phyloP scores from a whole-genome alignment of 2,329 filamentous ascomycete species.

The Colletotrichum gigasporum region DNA sequence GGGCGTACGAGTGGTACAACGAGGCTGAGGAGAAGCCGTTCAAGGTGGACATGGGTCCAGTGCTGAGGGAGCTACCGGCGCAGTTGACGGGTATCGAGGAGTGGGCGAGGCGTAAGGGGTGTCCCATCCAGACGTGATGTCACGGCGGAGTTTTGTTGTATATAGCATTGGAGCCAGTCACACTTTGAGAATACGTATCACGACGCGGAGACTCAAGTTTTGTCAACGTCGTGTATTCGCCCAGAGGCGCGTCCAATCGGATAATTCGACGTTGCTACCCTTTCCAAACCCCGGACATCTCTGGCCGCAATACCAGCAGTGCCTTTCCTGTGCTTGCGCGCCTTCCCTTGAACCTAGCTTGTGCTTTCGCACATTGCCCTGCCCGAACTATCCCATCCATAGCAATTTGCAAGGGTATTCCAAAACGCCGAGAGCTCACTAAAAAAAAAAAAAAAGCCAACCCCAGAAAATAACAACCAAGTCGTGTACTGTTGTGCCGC shows the following conservation, averaged over 20 bases:
- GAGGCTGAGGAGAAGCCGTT: conserved; percentile 48
- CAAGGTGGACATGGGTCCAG: conserved; percentile 45
- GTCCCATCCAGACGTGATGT: neutral
- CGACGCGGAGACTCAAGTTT: neutral
- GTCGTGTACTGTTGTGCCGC: conserved; percentile 23
- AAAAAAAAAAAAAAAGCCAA: neutral
- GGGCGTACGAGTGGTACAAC: conserved; percentile 51
- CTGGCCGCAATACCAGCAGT: no score
- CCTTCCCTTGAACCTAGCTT: no score
- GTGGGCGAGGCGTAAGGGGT: neutral
- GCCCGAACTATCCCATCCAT: neutral
- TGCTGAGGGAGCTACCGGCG: conserved; percentile 40
- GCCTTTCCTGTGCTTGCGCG: no score
- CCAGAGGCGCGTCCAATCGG: neutral
- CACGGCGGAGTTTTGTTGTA: no score
- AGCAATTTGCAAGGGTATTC: conserved; percentile 21
- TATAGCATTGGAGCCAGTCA: no score
- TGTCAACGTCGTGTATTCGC: neutral
- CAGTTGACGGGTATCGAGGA: neutral
- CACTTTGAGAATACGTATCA: no score
- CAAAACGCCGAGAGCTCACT: conserved; percentile 3
- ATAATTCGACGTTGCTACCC: neutral
- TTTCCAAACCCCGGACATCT: no score
- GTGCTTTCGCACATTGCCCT: no score
- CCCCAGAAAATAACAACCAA: neutral